Conservation (phyloP, 2,329 filamentous ascomycete genomes). For the Pezicula carpinea region DNA sequence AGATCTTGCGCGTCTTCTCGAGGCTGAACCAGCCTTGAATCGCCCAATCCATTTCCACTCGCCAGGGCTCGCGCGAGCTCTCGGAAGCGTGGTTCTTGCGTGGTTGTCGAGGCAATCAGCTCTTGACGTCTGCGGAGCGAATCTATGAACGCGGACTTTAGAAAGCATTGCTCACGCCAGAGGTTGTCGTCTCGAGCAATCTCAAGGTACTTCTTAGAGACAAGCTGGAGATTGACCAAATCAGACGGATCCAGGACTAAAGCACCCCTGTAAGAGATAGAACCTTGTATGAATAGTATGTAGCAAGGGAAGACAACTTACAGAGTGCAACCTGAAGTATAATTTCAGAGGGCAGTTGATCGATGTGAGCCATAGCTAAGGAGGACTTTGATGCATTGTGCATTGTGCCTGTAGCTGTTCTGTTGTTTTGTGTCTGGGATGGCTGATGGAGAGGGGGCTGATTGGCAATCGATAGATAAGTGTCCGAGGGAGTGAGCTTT, state of each 20-base stretch:
- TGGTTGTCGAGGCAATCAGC: slow-evolving; percentile 31
- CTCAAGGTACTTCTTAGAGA: slow-evolving; percentile 60
- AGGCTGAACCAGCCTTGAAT: slow-evolving; percentile 19
- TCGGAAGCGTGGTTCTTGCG: slow-evolving; percentile 36
- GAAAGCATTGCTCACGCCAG: slow-evolving; percentile 74
- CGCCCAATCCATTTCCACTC: slow-evolving; percentile 22
- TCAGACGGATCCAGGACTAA: slow-evolving; percentile 60
- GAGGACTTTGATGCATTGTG: neutral
- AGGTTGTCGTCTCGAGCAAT: slow-evolving; percentile 70
- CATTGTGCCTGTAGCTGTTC: too few relatives aligned
- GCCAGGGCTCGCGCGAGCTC: slow-evolving; percentile 23
- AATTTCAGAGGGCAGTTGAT: slow-evolving; percentile 26
- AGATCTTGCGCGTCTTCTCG: slow-evolving; percentile 18
- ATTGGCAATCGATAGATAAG: too few relatives aligned
- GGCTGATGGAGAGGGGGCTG: too few relatives aligned
- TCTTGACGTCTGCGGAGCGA: slow-evolving; percentile 50
- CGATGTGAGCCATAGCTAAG: slow-evolving; percentile 14
- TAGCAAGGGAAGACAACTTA: slow-evolving; percentile 8
- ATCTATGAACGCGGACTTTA: slow-evolving; percentile 61
- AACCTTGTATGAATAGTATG: neutral
- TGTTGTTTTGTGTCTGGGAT: too few relatives aligned
- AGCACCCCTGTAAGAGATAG: neutral
- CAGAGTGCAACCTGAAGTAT: slow-evolving; percentile 23
- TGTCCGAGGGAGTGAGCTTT: too few relatives aligned
- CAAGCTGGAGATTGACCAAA: slow-evolving; percentile 63